Conservation (phyloP, 441 rosid genomes). For the Erodium trifolium region DNA sequence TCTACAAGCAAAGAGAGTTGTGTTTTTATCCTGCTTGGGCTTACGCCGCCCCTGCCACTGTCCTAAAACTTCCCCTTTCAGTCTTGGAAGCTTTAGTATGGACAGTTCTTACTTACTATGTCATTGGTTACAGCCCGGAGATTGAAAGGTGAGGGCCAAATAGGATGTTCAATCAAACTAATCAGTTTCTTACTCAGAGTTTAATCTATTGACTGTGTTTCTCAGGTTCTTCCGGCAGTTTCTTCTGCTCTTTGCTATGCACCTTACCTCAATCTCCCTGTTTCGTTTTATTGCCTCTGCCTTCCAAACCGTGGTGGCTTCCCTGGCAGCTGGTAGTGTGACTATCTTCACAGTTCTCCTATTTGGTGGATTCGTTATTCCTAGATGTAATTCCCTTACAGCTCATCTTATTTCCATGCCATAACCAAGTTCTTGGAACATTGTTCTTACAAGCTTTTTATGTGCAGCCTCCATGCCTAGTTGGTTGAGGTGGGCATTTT, state of each 20-base stretch:
- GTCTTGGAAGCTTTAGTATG: constrained; percentile 37
- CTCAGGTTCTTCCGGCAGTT: constrained; percentile 41
- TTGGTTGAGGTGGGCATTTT: constrained; percentile 70
- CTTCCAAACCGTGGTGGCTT: constrained; percentile 35
- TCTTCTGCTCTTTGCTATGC: constrained; percentile 44
- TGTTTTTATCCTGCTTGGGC: constrained; percentile 59
- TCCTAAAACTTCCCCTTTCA: constrained; percentile 42
- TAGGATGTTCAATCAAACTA: not conserved
- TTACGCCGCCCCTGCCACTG: constrained; percentile 36
- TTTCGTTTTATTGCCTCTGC: constrained; percentile 45
- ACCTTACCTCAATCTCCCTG: constrained; percentile 43
- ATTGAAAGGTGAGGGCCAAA: constrained; percentile 31
- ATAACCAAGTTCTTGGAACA: not conserved
- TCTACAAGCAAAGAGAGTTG: constrained; percentile 40
- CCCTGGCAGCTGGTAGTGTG: constrained; percentile 28
- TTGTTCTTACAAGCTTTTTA: not conserved
- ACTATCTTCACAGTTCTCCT: constrained; percentile 18
- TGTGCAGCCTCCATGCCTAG: constrained; percentile 47
- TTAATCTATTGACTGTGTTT: not conserved
- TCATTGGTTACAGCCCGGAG: constrained; percentile 51
- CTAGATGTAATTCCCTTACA: constrained; percentile 23
- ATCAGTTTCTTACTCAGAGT: no score
- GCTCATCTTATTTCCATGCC: not conserved
- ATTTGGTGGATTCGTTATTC: constrained; percentile 50
- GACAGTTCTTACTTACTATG: constrained; percentile 47